phyloP scores from a whole-genome alignment of 495 filamentous ascomycete genomes.

The Filosporella fistucella region DNA sequence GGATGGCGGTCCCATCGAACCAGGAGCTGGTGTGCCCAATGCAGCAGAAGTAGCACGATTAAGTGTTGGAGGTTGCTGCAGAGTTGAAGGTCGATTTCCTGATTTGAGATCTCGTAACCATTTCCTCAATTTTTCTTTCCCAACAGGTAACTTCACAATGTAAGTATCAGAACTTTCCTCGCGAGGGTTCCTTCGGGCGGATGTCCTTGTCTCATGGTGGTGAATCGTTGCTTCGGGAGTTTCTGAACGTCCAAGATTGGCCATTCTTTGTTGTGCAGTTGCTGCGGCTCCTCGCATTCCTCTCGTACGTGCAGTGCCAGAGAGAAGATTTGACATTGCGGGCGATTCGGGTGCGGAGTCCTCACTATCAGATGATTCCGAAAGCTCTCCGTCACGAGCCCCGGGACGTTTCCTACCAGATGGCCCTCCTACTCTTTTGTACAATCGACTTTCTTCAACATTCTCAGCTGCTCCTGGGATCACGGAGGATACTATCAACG shows the following conservation, averaged over 20 bases:
- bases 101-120: slow-evolving; percentile 44
- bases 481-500: slow-evolving; percentile 83
- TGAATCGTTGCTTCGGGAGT: slow-evolving; percentile 73
- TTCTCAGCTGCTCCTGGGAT: slow-evolving; percentile 77
- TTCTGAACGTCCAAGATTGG: slow-evolving; percentile 78
- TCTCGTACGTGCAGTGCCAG: slow-evolving; percentile 80
- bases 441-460: slow-evolving; percentile 81
- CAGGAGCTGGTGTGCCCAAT: slow-evolving; percentile 44
- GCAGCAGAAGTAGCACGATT: slow-evolving; percentile 45
- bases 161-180: slow-evolving; percentile 70
- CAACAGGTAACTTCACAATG: slow-evolving; percentile 69
- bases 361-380: slow-evolving; percentile 83
- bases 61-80: slow-evolving; percentile 34
- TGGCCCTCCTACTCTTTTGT: slow-evolving; percentile 56
- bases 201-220: slow-evolving; percentile 67
- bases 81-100: slow-evolving; percentile 25
- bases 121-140: slow-evolving; percentile 56
- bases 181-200: slow-evolving; percentile 51
- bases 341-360: slow-evolving; percentile 85
- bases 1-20: slow-evolving; percentile 57
- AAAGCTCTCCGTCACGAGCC: slow-evolving; percentile 70
- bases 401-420: slow-evolving; percentile 47
- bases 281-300: slow-evolving; percentile 81
- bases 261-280: slow-evolving; percentile 70
- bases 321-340: slow-evolving; percentile 62